Percentiles rank a stretch among this genome's conserved stretches.
Evolutionary conservation across 2,329 filamentous ascomycete genomes (phyloP).

Genomic region (Penicillium sp.): DNA sequence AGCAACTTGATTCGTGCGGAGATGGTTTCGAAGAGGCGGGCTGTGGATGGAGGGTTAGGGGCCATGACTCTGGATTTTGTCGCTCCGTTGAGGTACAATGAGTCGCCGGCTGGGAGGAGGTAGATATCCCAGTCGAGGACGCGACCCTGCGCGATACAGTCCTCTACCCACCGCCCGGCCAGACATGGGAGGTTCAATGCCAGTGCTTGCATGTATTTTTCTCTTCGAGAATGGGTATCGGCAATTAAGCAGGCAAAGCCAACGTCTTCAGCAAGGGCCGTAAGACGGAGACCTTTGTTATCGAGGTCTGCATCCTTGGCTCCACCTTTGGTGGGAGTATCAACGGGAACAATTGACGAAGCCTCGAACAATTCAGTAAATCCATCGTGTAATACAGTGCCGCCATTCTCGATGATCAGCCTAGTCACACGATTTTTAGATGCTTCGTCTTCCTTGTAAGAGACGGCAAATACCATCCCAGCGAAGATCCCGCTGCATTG

Average conservation of each 20-base stretch:
- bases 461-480: conserved; percentile 85
- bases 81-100: conserved; percentile 70
- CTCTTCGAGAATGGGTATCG: conserved; percentile 78
- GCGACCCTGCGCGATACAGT: conserved; percentile 61
- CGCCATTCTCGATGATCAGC: conserved; percentile 69
- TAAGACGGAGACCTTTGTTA: conserved; percentile 51
- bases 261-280: conserved; percentile 50
- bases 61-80: conserved; percentile 69
- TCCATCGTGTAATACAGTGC: conserved; percentile 66
- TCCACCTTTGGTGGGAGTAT: conserved; percentile 30
- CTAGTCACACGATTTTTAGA: conserved; percentile 58
- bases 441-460: conserved; percentile 59
- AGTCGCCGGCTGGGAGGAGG: conserved; percentile 80
- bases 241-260: conserved; percentile 85
- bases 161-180: conserved; percentile 73
- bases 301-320: conserved; percentile 15
- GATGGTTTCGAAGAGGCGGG: conserved; percentile 58
- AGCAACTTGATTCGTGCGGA: conserved; percentile 62
- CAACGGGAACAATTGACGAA: conserved; percentile 27
- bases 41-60: conserved; percentile 57
- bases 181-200: conserved; percentile 86
- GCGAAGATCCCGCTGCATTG: conserved; percentile 57
- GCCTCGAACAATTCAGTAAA: conserved; percentile 77
- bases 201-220: conserved; percentile 92
- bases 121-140: conserved; percentile 77